Conservation (phyloP, 2,329 filamentous ascomycete species). For the Talaromyces sp. region DNA sequence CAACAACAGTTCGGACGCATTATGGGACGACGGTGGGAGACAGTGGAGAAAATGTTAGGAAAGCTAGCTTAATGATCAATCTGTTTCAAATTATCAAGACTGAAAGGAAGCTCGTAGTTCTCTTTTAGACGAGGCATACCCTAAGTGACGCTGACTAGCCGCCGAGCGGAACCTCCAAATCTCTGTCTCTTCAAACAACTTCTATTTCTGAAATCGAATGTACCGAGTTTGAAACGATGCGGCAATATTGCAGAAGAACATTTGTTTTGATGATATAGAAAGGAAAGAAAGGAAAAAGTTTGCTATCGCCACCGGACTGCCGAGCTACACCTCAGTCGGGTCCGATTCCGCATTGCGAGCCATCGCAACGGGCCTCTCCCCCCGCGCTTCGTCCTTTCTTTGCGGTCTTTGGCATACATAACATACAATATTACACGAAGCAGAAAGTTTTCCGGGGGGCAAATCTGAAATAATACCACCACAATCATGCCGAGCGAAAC, state of each 20-base stretch:
- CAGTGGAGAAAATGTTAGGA: neutral
- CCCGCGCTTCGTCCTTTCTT: neutral
- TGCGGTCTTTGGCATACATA: neutral
- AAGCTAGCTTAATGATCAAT: neutral
- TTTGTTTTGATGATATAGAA: neutral
- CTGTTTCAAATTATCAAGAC: neutral
- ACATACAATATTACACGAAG: neutral
- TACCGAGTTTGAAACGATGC: slow-evolving; percentile 4
- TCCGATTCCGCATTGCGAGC: neutral
- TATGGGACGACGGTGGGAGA: neutral
- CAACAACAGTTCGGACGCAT: neutral
- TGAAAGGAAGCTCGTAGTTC: neutral
- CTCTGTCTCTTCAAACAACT: neutral
- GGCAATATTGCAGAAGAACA: neutral
- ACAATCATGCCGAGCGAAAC: slow-evolving; percentile 16
- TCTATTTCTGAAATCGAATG: neutral
- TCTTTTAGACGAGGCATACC: neutral
- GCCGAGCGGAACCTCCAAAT: neutral
- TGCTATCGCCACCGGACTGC: neutral
- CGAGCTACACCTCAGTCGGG: neutral
- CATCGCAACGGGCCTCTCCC: neutral
- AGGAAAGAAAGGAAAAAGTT: neutral
- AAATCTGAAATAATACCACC: neutral
- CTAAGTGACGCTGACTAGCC: neutral
- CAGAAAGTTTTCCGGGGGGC: neutral